A percentile compares a stretch with the other conserved stretches of the same genome.
phyloP scores from a whole-genome alignment of 139 green algal species.

The Cymbomonas tetramitiformis region DNA sequence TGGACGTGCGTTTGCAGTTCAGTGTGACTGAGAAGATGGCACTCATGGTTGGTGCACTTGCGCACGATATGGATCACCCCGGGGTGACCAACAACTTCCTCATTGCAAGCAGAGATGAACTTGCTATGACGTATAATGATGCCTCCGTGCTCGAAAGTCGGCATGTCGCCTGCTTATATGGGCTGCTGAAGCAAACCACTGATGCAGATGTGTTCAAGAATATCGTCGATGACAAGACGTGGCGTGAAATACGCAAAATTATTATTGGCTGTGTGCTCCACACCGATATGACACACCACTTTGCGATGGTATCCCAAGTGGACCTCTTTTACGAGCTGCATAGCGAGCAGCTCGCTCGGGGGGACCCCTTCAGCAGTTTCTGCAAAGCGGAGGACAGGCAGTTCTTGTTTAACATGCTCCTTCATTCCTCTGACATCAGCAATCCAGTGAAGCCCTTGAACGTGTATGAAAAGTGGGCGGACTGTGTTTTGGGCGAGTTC shows the following conservation, averaged over 20 bases:
- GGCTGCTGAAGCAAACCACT: slow-evolving; percentile 20
- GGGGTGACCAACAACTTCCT: slow-evolving; percentile 50
- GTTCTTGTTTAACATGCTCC: slow-evolving; percentile 39
- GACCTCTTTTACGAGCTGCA: slow-evolving; percentile 45
- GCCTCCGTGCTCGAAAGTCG: slow-evolving; percentile 41
- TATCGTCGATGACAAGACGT: slow-evolving; percentile 26
- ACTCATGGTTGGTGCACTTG: slow-evolving; percentile 42
- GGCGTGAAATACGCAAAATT: slow-evolving; percentile 32
- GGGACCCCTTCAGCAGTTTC: too few species aligned
- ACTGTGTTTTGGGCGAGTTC: slow-evolving; percentile 45
- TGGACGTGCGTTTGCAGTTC: slow-evolving; percentile 1
- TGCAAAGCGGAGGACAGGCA: slow-evolving; percentile 35
- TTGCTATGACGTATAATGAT: slow-evolving; percentile 52
- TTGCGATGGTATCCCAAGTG: slow-evolving; percentile 44
- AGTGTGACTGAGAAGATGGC: slow-evolving; percentile 32
- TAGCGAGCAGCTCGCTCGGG: background rate
- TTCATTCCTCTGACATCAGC: slow-evolving; percentile 50
- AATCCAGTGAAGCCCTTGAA: slow-evolving; percentile 38
- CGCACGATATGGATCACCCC: slow-evolving; percentile 53
- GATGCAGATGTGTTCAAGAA: slow-evolving; percentile 18
- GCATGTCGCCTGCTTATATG: slow-evolving; percentile 36
- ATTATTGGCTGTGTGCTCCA: slow-evolving; percentile 44
- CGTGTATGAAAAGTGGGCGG: slow-evolving; percentile 37
- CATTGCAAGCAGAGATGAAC: slow-evolving; percentile 26
- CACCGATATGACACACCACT: slow-evolving; percentile 56